Conservation (phyloP, 345 rosid genomes). For the Lepidium didymum region DNA sequence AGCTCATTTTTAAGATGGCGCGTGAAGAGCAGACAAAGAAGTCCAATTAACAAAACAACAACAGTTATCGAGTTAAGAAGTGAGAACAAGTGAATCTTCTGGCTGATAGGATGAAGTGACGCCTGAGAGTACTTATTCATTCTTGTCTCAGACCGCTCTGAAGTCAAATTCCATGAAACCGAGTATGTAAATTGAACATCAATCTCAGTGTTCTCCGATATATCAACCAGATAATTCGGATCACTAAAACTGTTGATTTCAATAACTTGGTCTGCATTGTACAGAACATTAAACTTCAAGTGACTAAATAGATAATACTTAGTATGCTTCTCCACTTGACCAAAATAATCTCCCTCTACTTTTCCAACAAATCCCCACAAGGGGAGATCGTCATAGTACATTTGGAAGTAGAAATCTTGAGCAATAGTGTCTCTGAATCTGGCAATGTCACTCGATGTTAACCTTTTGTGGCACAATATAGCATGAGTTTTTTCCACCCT, state of each 20-base stretch:
- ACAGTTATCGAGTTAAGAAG: slow-evolving; percentile 48
- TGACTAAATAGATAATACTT: slow-evolving; percentile 66
- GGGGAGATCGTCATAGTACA: slow-evolving; percentile 85
- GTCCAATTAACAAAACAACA: slow-evolving; percentile 47
- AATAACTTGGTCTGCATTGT: slow-evolving; percentile 46
- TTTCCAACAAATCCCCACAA: slow-evolving; percentile 91
- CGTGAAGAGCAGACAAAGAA: slow-evolving; percentile 47
- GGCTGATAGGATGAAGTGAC: slow-evolving; percentile 43
- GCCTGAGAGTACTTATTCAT: slow-evolving; percentile 56
- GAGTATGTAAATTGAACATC: slow-evolving; percentile 73
- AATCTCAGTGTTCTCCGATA: slow-evolving; percentile 48
- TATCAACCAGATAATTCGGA: slow-evolving; percentile 56
- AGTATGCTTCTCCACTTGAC: slow-evolving; percentile 16
- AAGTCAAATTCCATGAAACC: slow-evolving; percentile 60
- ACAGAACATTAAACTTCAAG: slow-evolving; percentile 55
- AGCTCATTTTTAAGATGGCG: slow-evolving; percentile 66
- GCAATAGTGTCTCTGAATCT: slow-evolving; percentile 48
- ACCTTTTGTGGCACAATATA: slow-evolving; percentile 44
- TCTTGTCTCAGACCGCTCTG: slow-evolving; percentile 43
- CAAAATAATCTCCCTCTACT: slow-evolving; percentile 43
- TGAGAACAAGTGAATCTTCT: slow-evolving; percentile 65
- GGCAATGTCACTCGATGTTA: slow-evolving; percentile 39
- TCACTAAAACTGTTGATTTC: slow-evolving; percentile 57
- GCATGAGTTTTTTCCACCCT: slow-evolving; percentile 35
- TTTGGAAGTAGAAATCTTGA: slow-evolving; percentile 76